phyloP scores from a whole-genome alignment of 805 yeast genomes.

The Candida sanyiensis region DNA sequence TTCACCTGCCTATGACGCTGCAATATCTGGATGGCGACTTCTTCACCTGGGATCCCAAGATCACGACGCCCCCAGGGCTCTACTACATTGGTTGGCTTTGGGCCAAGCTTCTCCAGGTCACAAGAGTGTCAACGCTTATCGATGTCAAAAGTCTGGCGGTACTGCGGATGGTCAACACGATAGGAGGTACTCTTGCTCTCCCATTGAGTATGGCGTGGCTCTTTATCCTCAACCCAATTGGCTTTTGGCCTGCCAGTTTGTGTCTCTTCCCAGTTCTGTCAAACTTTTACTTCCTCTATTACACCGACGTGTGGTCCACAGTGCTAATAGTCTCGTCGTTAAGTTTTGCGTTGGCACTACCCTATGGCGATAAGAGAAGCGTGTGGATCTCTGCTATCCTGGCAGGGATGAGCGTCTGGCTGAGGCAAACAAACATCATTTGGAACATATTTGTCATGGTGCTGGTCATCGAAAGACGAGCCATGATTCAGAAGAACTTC shows the following conservation, averaged over 20 bases:
- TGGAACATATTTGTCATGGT: slow-evolving; percentile 70
- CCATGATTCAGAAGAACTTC: slow-evolving; percentile 36
- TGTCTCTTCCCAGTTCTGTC: slow-evolving; percentile 64
- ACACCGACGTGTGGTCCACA: slow-evolving; percentile 93
- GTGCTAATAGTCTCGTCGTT: slow-evolving; percentile 55
- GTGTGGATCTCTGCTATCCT: slow-evolving; percentile 44
- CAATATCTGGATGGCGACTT: slow-evolving; percentile 58
- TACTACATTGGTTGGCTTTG: slow-evolving; percentile 45
- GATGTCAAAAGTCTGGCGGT: slow-evolving; percentile 32
- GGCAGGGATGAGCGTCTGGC: slow-evolving; percentile 59
- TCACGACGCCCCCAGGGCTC: slow-evolving; percentile 96
- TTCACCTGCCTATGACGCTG: slow-evolving; percentile 78
- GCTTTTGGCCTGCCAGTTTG: slow-evolving; percentile 39
- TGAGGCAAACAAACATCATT: slow-evolving; percentile 87
- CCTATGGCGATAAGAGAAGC: slow-evolving; percentile 31
- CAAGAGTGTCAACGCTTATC: slow-evolving; percentile 20
- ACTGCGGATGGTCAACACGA: slow-evolving; percentile 53
- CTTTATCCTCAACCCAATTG: slow-evolving; percentile 35
- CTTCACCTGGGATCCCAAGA: slow-evolving; percentile 75
- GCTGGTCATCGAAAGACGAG: slow-evolving; percentile 46
- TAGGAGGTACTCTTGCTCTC: slow-evolving; percentile 55
- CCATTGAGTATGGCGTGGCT: slow-evolving; percentile 42
- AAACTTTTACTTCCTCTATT: slow-evolving; percentile 71
- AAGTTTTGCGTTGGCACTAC: slow-evolving; percentile 39
- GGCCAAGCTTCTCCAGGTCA: slow-evolving; percentile 22